These are phyloP conservation scores for Clonostachys rosea DNA, from an alignment of 2,329 filamentous ascomycete species.

Conservation along the genomic window DNA sequence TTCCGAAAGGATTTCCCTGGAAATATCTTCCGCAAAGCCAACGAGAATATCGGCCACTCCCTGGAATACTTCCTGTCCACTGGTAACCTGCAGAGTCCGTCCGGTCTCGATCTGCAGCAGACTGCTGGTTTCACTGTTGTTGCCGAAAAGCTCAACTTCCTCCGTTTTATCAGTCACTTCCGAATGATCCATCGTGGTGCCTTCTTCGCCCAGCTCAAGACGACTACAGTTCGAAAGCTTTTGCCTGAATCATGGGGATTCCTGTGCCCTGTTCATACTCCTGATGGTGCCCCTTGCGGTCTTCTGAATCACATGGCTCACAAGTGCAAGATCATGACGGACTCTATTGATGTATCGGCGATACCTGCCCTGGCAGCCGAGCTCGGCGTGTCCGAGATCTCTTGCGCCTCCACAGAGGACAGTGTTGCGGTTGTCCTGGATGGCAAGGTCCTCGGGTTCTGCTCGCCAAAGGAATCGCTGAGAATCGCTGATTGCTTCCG, in stretches of 20 bases:
- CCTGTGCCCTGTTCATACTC: constrained; percentile 94
- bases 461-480: constrained; percentile 76
- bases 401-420: constrained; percentile 75
- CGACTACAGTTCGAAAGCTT: constrained; percentile 92
- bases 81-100: constrained; percentile 86
- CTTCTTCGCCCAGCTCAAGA: constrained; percentile 97
- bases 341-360: constrained; percentile 66
- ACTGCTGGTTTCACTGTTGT: constrained; percentile 93
- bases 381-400: constrained; percentile 72
- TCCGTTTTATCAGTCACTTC: constrained; percentile 98
- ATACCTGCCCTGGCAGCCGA: constrained; percentile 71
- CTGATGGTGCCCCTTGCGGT: constrained; percentile 92
- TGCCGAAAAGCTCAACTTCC: constrained; percentile 98
- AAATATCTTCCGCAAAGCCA: constrained; percentile 74
- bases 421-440: constrained; percentile 89
- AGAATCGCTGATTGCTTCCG: constrained; percentile 81
- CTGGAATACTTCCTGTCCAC: constrained; percentile 96
- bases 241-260: constrained; percentile 98
- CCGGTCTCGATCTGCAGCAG: constrained; percentile 91
- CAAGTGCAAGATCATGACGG: constrained; percentile 86
- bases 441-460: constrained; percentile 86
- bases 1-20: constrained; percentile 77
- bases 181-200: constrained; percentile 98
- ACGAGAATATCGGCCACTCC: constrained; percentile 81
- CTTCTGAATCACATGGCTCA: constrained; percentile 92